These are phyloP conservation scores for Silene uniflora DNA, from an alignment of 148 eudicot genomes.

Conservation along the genomic window DNA sequence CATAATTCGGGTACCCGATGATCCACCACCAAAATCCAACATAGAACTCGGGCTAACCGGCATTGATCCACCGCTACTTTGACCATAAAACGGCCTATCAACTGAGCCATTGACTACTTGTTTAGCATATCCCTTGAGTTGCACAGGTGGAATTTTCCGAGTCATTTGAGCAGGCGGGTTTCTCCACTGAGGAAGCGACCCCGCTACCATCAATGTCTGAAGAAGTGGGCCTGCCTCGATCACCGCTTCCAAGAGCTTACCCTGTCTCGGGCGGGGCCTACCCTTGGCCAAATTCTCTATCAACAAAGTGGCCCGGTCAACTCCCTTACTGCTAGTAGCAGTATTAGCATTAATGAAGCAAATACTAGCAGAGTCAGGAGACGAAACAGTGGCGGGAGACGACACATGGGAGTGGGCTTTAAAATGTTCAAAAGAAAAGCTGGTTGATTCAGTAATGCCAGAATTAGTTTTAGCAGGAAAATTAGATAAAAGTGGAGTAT, in stretches of 20 bases:
- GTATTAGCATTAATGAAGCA: neutral
- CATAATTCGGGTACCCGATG: conserved; percentile 17
- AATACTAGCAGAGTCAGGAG: conserved; percentile 20
- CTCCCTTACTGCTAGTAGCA: neutral
- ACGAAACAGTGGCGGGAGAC: conserved; percentile 35
- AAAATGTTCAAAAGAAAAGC: conserved; percentile 26
- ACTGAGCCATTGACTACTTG: neutral
- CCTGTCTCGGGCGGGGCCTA: conserved; percentile 38
- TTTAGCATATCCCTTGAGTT: conserved; percentile 15
- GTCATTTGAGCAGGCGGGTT: conserved; percentile 40
- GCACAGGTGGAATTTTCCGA: conserved; percentile 27
- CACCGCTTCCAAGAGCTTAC: conserved; percentile 42
- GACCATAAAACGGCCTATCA: neutral
- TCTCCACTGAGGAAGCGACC: conserved; percentile 46
- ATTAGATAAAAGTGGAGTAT: conserved; percentile 28
- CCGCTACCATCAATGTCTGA: conserved; percentile 45
- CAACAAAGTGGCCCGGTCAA: conserved; percentile 24
- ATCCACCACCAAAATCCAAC: conserved; percentile 30
- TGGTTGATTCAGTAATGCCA: conserved; percentile 55
- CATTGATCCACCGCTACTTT: conserved; percentile 12
- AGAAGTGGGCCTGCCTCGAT: conserved; percentile 50
- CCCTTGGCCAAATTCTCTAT: conserved; percentile 36
- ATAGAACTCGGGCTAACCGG: conserved; percentile 12
- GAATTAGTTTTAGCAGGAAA: conserved; percentile 34
- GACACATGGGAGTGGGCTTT: conserved; percentile 20